Percentiles rank a stretch among this genome's conserved stretches.
These are phyloP conservation scores for Brassica napus DNA, from an alignment of 345 rosid species.

Conservation along the genomic window DNA sequence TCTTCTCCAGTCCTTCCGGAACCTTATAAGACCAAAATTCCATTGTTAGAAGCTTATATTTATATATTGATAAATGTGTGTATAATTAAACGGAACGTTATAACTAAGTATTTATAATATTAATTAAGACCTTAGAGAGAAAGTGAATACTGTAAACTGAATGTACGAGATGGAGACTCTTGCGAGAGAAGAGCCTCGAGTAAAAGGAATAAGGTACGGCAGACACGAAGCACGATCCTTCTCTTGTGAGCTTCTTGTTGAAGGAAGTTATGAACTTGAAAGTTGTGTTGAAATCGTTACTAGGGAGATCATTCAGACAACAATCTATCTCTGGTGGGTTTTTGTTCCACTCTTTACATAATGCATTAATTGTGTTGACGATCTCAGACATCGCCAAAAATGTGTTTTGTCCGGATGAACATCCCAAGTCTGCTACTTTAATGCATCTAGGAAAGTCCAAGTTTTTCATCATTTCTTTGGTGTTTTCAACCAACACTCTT, in stretches of 20 bases:
- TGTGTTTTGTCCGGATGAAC: constrained; percentile 51
- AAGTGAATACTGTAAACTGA: constrained; percentile 48
- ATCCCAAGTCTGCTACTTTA: constrained; percentile 47
- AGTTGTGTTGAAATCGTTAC: constrained; percentile 47
- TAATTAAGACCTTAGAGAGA: constrained; percentile 42
- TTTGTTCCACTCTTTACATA: constrained; percentile 3
- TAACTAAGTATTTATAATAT: no score
- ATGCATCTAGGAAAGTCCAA: constrained; percentile 25
- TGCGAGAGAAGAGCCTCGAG: constrained; percentile 45
- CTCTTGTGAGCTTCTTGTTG: background rate
- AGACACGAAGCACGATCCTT: constrained; percentile 32
- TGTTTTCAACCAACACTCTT: constrained; percentile 17
- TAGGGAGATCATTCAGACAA: constrained; percentile 48
- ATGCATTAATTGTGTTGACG: constrained; percentile 4
- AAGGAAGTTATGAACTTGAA: constrained; percentile 29
- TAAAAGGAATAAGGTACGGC: constrained; percentile 52
- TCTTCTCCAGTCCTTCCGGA: constrained; percentile 32
- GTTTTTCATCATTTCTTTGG: background rate
- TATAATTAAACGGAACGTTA: no score
- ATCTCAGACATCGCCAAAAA: constrained; percentile 27
- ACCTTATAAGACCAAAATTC: constrained; percentile 19
- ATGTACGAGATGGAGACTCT: constrained; percentile 40
- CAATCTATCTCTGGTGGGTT: constrained; percentile 35
- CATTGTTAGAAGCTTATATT: background rate
- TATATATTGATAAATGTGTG: no score